Percentiles rank a stretch among this genome's conserved stretches.
Conservation (phyloP, 2,329 filamentous ascomycete species). For the Trichoderma sp. region DNA sequence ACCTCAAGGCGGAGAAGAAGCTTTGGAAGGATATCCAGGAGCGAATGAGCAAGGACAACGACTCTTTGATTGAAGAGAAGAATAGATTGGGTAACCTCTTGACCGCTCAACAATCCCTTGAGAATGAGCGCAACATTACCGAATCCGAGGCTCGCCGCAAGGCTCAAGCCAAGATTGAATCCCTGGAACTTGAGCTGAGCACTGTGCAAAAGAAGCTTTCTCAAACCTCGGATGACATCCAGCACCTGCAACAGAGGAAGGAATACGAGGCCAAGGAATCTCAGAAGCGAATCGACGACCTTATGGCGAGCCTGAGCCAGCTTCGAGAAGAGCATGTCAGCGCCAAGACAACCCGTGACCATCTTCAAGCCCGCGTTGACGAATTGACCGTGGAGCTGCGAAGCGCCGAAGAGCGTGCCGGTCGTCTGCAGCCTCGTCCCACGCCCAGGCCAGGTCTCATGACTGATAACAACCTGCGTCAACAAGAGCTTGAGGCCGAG, state of each 20-base stretch:
- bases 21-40: slow-evolving; percentile 94
- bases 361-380: slow-evolving; percentile 85
- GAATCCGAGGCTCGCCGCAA: slow-evolving; percentile 83
- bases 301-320: slow-evolving; percentile 77
- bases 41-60: slow-evolving; percentile 85
- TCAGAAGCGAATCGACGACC: slow-evolving; percentile 90
- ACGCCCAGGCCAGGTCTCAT: slow-evolving; percentile 60
- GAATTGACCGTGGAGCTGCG: slow-evolving; percentile 87
- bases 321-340: slow-evolving; percentile 85
- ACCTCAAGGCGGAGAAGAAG: slow-evolving; percentile 92
- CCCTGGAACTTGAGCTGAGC: slow-evolving; percentile 76
- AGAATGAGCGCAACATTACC: slow-evolving; percentile 86
- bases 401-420: slow-evolving; percentile 84
- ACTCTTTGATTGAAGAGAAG: slow-evolving; percentile 81
- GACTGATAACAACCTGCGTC: slow-evolving; percentile 50
- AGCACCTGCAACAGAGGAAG: slow-evolving; percentile 80
- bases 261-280: slow-evolving; percentile 88
- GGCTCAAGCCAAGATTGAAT: slow-evolving; percentile 76
- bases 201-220: slow-evolving; percentile 81
- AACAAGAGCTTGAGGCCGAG: slow-evolving; percentile 59
- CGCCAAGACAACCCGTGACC: slow-evolving; percentile 84
- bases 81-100: slow-evolving; percentile 81
- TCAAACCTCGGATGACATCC: slow-evolving; percentile 80
- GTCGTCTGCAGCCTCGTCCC: slow-evolving; percentile 78
- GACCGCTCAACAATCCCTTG: slow-evolving; percentile 80